A percentile compares a stretch with the other conserved stretches of the same genome.
phyloP scores from a whole-genome alignment of 2,329 filamentous ascomycete species.

The Knoxdaviesia capensis region DNA sequence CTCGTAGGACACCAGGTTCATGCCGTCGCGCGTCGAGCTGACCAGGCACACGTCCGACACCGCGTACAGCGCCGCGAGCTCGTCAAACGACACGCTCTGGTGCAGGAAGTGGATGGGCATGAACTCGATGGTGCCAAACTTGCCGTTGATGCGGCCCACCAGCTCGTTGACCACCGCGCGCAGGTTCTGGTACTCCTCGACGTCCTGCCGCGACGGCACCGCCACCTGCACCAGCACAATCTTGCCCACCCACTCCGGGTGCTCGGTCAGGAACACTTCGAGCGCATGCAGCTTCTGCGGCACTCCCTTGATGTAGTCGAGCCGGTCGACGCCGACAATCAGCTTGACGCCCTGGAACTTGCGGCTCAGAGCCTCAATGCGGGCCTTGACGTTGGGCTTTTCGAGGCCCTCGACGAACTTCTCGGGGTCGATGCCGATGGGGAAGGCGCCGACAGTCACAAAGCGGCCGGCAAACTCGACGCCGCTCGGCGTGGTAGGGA shows the following conservation, averaged over 20 bases:
- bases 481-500: conserved; percentile 70
- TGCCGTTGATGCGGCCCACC: conserved; percentile 90
- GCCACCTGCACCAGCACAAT: conserved; percentile 93
- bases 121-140: conserved; percentile 92
- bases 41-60: conserved; percentile 85
- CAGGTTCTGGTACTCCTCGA: conserved; percentile 95
- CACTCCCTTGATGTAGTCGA: conserved; percentile 98
- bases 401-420: conserved; percentile 83
- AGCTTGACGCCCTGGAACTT: conserved; percentile 94
- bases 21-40: conserved; percentile 89
- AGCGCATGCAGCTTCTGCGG: conserved; percentile 93
- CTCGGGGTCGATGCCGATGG: conserved; percentile 92
- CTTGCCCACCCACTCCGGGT: conserved; percentile 96
- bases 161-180: conserved; percentile 91
- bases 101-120: conserved; percentile 99
- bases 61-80: conserved; percentile 82
- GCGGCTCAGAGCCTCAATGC: conserved; percentile 64
- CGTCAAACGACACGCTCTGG: conserved; percentile 86
- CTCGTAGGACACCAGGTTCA: conserved; percentile 97
- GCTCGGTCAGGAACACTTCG: conserved; percentile 89
- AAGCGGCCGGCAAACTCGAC: conserved; percentile 80
- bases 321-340: conserved; percentile 86
- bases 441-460: conserved; percentile 84
- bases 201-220: conserved; percentile 83
- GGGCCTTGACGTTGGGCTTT: conserved; percentile 68